These are phyloP conservation scores for Pichia sp. DNA, from an alignment of 1,139 yeast genomes.

Conservation along the genomic window DNA sequence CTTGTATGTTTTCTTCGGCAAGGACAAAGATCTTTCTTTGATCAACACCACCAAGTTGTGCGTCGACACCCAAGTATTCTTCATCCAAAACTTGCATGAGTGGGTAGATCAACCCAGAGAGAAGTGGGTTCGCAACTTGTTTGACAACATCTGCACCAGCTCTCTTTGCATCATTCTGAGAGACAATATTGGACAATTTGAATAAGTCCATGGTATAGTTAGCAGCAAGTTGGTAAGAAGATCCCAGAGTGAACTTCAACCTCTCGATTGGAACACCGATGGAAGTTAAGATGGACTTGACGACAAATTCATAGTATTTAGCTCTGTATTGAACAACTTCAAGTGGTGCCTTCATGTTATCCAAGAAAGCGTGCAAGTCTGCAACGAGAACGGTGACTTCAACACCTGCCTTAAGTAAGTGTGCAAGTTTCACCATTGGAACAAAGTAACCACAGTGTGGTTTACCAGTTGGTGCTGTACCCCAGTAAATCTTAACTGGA, in stretches of 20 bases:
- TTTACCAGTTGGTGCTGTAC: constrained; percentile 92
- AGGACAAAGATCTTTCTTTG: constrained; percentile 96
- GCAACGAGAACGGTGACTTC: constrained; percentile 89
- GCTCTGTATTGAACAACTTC: constrained; percentile 89
- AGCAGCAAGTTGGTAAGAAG: constrained; percentile 73
- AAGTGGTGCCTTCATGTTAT: constrained; percentile 96
- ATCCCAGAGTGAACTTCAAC: constrained; percentile 77
- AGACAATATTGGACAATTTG: constrained; percentile 71
- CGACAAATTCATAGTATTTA: constrained; percentile 73
- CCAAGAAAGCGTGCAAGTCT: constrained; percentile 96
- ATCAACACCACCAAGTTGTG: constrained; percentile 98
- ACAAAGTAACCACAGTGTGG: constrained; percentile 99
- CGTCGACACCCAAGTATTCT: constrained; percentile 82
- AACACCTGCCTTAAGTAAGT: constrained; percentile 92
- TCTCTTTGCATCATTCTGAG: constrained; percentile 95
- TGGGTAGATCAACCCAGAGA: constrained; percentile 93
- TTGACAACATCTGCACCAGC: constrained; percentile 99
- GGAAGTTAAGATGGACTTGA: constrained; percentile 77
- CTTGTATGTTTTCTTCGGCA: constrained; percentile 89
- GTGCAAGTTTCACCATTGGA: constrained; percentile 94
- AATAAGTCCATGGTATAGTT: constrained; percentile 86
- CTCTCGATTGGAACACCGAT: constrained; percentile 90
- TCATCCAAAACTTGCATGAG: constrained; percentile 99
- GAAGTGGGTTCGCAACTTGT: constrained; percentile 89
- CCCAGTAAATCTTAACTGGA: constrained; percentile 91